These are phyloP conservation scores for Haplosporangium sp. DNA, from an alignment of 371 early-diverging fungal species.

Conservation along the genomic window DNA sequence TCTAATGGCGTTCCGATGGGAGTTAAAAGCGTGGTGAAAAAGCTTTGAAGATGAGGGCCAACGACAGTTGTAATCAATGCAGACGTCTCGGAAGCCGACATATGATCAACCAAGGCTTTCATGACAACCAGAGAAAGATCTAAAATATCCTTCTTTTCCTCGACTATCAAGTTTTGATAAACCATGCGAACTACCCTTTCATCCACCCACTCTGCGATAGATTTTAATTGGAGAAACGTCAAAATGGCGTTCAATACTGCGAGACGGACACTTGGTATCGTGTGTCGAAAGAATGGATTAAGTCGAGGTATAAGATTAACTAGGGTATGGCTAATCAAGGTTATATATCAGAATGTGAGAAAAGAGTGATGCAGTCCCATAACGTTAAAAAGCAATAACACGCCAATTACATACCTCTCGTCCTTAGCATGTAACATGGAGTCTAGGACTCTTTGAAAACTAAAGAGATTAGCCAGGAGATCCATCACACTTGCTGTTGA, in stretches of 20 bases:
- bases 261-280: slow-evolving; percentile 86
- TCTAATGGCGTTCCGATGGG: slow-evolving; percentile 88
- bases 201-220: slow-evolving; percentile 81
- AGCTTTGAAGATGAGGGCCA: slow-evolving; percentile 38
- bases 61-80: slow-evolving; percentile 22
- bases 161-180: slow-evolving; percentile 93
- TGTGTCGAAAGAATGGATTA: slow-evolving; percentile 95
- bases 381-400: too few species aligned
- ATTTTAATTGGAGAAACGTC: slow-evolving; percentile 80
- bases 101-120: slow-evolving; percentile 64
- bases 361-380: background rate
- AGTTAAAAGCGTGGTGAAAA: slow-evolving; percentile 70
- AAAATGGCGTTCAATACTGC: slow-evolving; percentile 87
- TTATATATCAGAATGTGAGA: slow-evolving; percentile 29
- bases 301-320: slow-evolving; percentile 83
- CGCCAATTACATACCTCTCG: slow-evolving; percentile 37
- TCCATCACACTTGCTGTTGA: slow-evolving; percentile 96
- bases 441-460: slow-evolving; percentile 70
- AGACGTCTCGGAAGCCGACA: slow-evolving; percentile 17
- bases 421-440: slow-evolving; percentile 60
- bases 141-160: slow-evolving; percentile 80
- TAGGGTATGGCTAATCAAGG: slow-evolving; percentile 62
- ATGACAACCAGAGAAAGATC: slow-evolving; percentile 78
- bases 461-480: slow-evolving; percentile 87
- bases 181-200: slow-evolving; percentile 80